A percentile compares a stretch with the other conserved stretches of the same genome.
phyloP scores from a whole-genome alignment of 164 flowering plant species.

The Pachysandra terminalis region DNA sequence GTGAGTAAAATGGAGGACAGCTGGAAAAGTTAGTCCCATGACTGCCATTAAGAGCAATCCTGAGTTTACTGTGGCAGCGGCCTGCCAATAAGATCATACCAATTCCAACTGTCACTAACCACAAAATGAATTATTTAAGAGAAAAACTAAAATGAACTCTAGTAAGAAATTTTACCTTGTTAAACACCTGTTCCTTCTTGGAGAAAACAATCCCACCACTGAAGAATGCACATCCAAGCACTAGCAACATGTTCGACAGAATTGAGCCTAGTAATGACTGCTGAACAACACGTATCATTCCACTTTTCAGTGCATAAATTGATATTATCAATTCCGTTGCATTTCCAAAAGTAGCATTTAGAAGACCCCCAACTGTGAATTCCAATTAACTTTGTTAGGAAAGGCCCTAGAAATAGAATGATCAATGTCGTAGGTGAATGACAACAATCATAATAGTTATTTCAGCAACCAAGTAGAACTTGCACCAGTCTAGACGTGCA shows the following conservation, averaged over 20 bases:
- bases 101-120: constrained; percentile 15
- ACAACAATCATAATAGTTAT: not conserved
- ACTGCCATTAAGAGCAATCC: constrained; percentile 74
- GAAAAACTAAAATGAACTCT: not conserved
- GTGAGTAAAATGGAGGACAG: constrained; percentile 64
- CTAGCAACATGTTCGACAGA: constrained; percentile 68
- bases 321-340: constrained; percentile 71
- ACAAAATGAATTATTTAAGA: constrained; percentile 3
- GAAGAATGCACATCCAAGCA: constrained; percentile 73
- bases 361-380: constrained; percentile 64
- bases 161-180: constrained; percentile 42
- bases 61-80: constrained; percentile 57
- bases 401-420: not conserved
- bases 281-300: constrained; percentile 70
- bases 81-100: constrained; percentile 31
- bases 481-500: too few relatives aligned
- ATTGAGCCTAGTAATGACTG: constrained; percentile 65
- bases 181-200: constrained; percentile 53
- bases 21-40: constrained; percentile 67
- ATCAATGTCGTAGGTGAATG: not conserved
- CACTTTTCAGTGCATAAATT: constrained; percentile 48
- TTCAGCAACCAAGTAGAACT: not conserved
- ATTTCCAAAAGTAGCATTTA: constrained; percentile 79
- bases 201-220: constrained; percentile 50
- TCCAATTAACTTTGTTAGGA: constrained; percentile 3